Base-by-base conservation (phyloP, 495 filamentous ascomycete species). In the Baudoinia panamericana region DNA sequence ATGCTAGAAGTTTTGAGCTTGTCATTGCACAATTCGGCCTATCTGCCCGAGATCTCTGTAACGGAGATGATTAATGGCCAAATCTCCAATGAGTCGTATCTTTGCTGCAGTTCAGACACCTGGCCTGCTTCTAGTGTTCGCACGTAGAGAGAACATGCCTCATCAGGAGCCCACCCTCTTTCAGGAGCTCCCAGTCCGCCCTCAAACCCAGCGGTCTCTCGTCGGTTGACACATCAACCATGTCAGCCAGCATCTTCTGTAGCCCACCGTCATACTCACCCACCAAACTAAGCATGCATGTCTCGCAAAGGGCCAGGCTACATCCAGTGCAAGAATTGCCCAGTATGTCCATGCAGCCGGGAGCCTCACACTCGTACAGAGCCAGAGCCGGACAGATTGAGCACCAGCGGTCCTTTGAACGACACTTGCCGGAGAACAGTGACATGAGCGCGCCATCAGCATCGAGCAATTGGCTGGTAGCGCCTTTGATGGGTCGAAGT, bases 371-470 rank as follows among this genome's bases (percentile, higher is more conserved):
- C 26, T 49, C 48, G 30, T 57, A 63, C 8, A 56, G 53, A 1
- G 64, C 66, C 10, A 63, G 57, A 8, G 43, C 44, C 7, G 59
- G 56, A 30, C 66, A 69, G 7, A 69, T 33, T 10, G 52, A 57
- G 46, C 66, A 68, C 60, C 63, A 69, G n/a, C 30, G 26, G 0
- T 41, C 48, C 16, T 43, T 36, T 16, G 41, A 23, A 20, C 22
- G 8, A 1, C 21, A 22, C 18, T 42, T 25, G 3, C 42, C 41
- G 1, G 45, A 41, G 9, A 46, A 19, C 15, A 67, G 39, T 29
- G 43, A 52, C 1, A 45, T 39, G 26, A 50, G 55, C 0, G 62
- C 57, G 0, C 47, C 51, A 9, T 39, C 38, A 12, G 48, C 53
- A 33, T 60, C 45, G 13, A 61, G 53, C 0, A 37, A 38, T 1